Evolutionary conservation across 2,329 filamentous ascomycete species (phyloP).

Genomic region (Sporothrix sp.): DNA sequence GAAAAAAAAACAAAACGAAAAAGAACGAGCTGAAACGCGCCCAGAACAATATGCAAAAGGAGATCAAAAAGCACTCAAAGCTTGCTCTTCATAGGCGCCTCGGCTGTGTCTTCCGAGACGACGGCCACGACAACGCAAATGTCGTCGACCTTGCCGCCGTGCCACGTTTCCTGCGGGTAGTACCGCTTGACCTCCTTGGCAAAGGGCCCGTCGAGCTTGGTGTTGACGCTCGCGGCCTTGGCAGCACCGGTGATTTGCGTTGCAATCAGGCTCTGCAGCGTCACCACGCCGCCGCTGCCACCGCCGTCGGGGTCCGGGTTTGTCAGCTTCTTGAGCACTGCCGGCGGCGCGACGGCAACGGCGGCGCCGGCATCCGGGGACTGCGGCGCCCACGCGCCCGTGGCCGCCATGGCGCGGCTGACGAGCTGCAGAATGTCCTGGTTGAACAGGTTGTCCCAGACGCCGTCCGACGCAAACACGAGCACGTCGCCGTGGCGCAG

Average conservation of each 20-base stretch:
- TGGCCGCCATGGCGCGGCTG: conserved; percentile 62
- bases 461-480: conserved; percentile 88
- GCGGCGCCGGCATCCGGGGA: conserved; percentile 44
- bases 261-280: conserved; percentile 69
- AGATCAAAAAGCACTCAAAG: conserved; percentile 7
- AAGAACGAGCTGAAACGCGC: too few relatives aligned
- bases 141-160: conserved; percentile 90
- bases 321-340: conserved; percentile 35
- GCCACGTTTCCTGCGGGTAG: conserved; percentile 78
- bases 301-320: conserved; percentile 21
- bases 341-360: conserved; percentile 35
- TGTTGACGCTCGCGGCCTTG: conserved; percentile 74
- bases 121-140: conserved; percentile 79
- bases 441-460: conserved; percentile 91
- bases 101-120: conserved; percentile 52
- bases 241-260: conserved; percentile 71
- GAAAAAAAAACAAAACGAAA: background rate
- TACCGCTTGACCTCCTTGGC: conserved; percentile 86
- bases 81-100: conserved; percentile 24
- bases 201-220: conserved; percentile 79
- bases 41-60: background rate
- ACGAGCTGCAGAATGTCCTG: conserved; percentile 79
- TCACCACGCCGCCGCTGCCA: conserved; percentile 27
- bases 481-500: conserved; percentile 87
- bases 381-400: conserved; percentile 63